These are phyloP conservation scores for Ophiostoma quercus DNA, from an alignment of 2,329 filamentous ascomycete species.

Conservation along the genomic window DNA sequence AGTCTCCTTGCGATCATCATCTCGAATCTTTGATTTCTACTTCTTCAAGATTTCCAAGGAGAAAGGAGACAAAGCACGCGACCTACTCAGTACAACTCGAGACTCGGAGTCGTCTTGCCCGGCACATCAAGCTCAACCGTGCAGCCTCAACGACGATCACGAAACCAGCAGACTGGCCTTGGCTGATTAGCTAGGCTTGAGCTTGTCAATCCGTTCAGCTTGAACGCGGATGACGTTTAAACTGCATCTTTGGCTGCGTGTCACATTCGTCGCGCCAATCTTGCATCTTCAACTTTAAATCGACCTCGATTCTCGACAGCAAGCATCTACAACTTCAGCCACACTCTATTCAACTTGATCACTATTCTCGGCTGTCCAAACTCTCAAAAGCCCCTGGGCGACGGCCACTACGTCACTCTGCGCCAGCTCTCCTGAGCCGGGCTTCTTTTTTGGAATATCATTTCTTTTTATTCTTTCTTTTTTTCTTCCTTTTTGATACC, in stretches of 20 bases:
- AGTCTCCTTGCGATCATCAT: background rate
- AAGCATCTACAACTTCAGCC: background rate
- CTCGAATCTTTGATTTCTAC: background rate
- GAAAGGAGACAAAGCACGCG: background rate
- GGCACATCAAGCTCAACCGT: background rate
- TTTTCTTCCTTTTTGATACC: background rate
- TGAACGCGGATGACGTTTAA: background rate
- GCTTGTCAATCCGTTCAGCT: background rate
- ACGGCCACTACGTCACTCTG: constrained; percentile 12
- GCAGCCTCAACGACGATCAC: background rate
- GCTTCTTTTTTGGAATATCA: background rate
- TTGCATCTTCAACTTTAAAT: background rate
- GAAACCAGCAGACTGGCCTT: background rate
- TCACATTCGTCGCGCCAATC: background rate
- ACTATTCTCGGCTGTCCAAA: background rate
- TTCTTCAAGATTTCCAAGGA: background rate
- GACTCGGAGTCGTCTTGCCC: background rate
- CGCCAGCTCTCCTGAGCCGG: background rate
- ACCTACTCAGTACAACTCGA: background rate
- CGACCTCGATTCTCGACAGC: background rate
- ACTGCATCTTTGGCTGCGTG: background rate
- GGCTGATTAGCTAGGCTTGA: background rate
- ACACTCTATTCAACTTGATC: background rate
- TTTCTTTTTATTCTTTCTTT: background rate
- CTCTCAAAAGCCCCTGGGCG: background rate